A percentile compares a stretch with the other conserved stretches of the same genome.
Evolutionary conservation across 2,329 filamentous ascomycete genomes (phyloP).

Genomic region (Fusarium begoniae): DNA sequence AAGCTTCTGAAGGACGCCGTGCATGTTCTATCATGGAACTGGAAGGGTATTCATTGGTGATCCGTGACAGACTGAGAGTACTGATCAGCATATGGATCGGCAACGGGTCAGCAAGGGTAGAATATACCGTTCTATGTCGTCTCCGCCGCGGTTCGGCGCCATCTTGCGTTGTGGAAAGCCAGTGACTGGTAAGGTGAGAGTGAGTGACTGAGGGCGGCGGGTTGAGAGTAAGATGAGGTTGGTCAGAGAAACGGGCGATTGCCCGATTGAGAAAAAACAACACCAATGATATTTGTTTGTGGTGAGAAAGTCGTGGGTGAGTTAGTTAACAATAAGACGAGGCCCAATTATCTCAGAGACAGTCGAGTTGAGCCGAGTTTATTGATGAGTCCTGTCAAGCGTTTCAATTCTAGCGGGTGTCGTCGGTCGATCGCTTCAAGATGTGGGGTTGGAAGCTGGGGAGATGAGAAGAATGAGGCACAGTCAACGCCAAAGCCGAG

Average conservation of each 20-base stretch:
- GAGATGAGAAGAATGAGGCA: constrained; percentile 18
- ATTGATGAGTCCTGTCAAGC: constrained; percentile 1
- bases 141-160: constrained; percentile 38
- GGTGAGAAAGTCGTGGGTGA: no score
- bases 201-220: background rate
- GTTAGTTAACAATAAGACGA: background rate
- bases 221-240: background rate
- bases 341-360: background rate
- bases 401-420: constrained; percentile 20
- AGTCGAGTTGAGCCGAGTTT: constrained; percentile 7
- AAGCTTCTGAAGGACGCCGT: constrained; percentile 44
- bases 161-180: constrained; percentile 19
- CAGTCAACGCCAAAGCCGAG: constrained; percentile 7
- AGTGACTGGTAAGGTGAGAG: background rate
- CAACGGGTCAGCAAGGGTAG: background rate
- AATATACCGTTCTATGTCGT: constrained; percentile 43
- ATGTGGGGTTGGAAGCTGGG: constrained; percentile 32
- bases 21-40: constrained; percentile 51
- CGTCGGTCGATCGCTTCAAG: constrained; percentile 27
- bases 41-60: constrained; percentile 41
- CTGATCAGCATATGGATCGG: constrained; percentile 27
- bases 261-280: background rate
- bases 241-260: constrained; percentile 2
- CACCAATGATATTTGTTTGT: background rate
- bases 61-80: constrained; percentile 31